A percentile compares a stretch with the other conserved stretches of the same genome.
These are phyloP conservation scores for Aspergillus sergii DNA, from an alignment of 2,329 filamentous ascomycete genomes.

Conservation along the genomic window DNA sequence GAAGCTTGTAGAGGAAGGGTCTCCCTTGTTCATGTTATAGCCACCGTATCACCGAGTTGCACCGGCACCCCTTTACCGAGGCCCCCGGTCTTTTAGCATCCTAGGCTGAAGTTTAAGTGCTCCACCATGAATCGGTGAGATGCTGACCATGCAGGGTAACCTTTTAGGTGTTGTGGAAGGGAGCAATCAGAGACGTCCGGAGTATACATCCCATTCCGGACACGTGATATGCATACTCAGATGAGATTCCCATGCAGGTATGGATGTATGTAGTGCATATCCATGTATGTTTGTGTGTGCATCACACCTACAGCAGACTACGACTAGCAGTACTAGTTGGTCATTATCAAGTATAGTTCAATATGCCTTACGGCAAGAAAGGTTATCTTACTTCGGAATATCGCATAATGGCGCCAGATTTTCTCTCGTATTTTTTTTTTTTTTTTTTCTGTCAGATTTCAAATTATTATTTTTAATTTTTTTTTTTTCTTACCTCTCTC, in stretches of 20 bases:
- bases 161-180: background rate
- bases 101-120: background rate
- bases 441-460: background rate
- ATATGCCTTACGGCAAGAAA: background rate
- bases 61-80: background rate
- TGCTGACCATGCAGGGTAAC: background rate
- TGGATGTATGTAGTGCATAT: background rate
- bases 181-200: background rate
- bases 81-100: background rate
- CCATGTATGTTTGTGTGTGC: background rate
- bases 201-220: background rate
- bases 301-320: background rate
- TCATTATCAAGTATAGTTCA: background rate
- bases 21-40: background rate
- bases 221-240: background rate
- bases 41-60: constrained; percentile 8
- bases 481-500: constrained; percentile 5
- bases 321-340: background rate
- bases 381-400: background rate
- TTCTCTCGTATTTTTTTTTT: background rate
- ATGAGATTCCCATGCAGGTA: background rate
- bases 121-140: background rate
- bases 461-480: background rate
- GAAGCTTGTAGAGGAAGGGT: background rate
- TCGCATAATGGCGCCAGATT: background rate